Evolutionary conservation across 345 rosid genomes (phyloP).

Genomic region (Euphorbia lathyris): DNA sequence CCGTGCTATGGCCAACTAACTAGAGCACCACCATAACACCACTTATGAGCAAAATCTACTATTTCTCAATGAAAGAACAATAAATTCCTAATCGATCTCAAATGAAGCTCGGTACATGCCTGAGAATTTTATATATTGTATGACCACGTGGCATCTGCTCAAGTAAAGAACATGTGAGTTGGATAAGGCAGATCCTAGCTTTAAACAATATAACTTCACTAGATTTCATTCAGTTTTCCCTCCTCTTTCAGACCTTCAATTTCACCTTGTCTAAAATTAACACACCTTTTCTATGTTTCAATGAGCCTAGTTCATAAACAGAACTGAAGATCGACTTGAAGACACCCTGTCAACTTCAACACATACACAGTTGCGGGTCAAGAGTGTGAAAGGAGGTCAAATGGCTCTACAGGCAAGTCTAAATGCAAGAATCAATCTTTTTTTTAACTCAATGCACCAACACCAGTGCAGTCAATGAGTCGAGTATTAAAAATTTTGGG

Average conservation of each 20-base stretch:
- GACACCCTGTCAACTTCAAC: neutral
- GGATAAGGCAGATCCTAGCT: neutral
- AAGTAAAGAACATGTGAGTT: neutral
- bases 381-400: neutral
- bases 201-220: neutral
- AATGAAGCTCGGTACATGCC: neutral
- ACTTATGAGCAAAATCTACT: neutral
- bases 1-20: neutral
- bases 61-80: neutral
- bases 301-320: neutral
- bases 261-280: neutral
- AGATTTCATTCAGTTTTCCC: neutral
- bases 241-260: neutral
- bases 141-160: neutral
- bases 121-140: neutral
- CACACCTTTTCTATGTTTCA: neutral
- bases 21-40: neutral
- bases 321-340: neutral
- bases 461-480: neutral
- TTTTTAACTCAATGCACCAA: neutral
- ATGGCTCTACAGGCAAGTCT: neutral
- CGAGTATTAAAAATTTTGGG: neutral
- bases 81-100: neutral
- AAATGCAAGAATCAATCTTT: neutral
- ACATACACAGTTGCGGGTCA: neutral